Percentiles rank a stretch among this genome's conserved stretches.
phyloP scores from a whole-genome alignment of 192 early-diverging fungal species.

The Geranomyces variabilis region DNA sequence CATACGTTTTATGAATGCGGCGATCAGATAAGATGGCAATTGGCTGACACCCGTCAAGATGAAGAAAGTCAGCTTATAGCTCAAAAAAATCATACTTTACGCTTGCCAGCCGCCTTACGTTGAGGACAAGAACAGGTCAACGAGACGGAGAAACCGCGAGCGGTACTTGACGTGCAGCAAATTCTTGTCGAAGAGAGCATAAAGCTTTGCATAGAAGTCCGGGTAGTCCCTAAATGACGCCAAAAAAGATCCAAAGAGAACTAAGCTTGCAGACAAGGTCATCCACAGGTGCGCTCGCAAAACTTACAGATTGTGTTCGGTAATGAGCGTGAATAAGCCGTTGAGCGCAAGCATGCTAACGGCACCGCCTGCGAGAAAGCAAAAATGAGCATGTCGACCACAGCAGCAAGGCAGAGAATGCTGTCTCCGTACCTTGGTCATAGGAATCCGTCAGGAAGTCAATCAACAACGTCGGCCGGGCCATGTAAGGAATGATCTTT shows the following conservation, averaged over 20 bases:
- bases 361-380: slow-evolving; percentile 66
- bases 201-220: slow-evolving; percentile 96
- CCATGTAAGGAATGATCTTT: slow-evolving; percentile 86
- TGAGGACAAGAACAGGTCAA: slow-evolving; percentile 87
- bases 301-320: slow-evolving; percentile 89
- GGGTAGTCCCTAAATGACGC: slow-evolving; percentile 80
- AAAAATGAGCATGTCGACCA: background rate
- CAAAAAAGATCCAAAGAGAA: background rate
- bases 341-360: slow-evolving; percentile 92
- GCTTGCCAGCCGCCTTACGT: slow-evolving; percentile 50
- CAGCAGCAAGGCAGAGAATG: background rate
- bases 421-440: slow-evolving; percentile 59
- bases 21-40: slow-evolving; percentile 86
- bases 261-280: background rate
- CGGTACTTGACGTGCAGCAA: slow-evolving; percentile 94
- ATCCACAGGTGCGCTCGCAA: background rate
- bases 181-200: slow-evolving; percentile 85
- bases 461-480: slow-evolving; percentile 77
- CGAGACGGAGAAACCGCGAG: slow-evolving; percentile 90
- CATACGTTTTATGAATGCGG: slow-evolving; percentile 93
- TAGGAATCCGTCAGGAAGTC: slow-evolving; percentile 93
- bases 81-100: background rate
- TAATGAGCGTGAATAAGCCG: slow-evolving; percentile 92
- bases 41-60: too few species aligned
- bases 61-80: background rate